Percentiles rank a stretch among this genome's conserved stretches.
Conservation (phyloP, 371 early-diverging fungal species). For the Mitosporidium daphniae region DNA sequence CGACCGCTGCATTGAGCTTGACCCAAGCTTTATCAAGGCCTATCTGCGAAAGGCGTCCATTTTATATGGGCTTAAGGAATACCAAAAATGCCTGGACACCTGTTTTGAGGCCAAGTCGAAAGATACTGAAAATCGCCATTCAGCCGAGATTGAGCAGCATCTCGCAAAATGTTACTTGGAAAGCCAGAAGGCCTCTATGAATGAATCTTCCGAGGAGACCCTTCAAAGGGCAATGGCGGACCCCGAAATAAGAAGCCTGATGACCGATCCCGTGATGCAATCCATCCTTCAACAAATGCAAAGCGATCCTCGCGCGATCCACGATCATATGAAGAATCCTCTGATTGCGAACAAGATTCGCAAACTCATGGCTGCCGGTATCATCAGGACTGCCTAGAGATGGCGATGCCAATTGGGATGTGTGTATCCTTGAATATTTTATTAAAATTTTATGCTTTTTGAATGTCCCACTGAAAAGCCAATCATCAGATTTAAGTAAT, state of each 20-base stretch:
- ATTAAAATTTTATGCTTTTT: too few relatives aligned
- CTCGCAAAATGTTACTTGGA: constrained; percentile 4
- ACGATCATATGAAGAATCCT: constrained; percentile 58
- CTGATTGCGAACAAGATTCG: constrained; percentile 59
- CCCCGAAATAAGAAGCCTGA: constrained; percentile 50
- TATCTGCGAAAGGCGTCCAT: constrained; percentile 83
- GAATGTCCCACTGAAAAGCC: too few relatives aligned
- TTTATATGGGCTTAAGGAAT: constrained; percentile 47
- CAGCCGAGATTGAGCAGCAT: constrained; percentile 36
- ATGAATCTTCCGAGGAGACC: constrained; percentile 30
- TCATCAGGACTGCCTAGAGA: too few relatives aligned
- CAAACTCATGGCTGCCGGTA: constrained; percentile 52
- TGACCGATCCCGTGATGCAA: constrained; percentile 74
- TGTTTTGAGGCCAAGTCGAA: constrained; percentile 22
- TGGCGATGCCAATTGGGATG: too few relatives aligned
- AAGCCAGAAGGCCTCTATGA: constrained; percentile 22
- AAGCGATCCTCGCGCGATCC: constrained; percentile 50
- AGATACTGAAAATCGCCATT: constrained; percentile 39
- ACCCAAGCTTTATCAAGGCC: constrained; percentile 58
- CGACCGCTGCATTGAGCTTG: constrained; percentile 39
- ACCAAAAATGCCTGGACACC: constrained; percentile 34
- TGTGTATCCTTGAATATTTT: too few relatives aligned
- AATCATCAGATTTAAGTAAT: too few relatives aligned
- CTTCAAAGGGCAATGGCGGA: constrained; percentile 40
- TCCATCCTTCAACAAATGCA: constrained; percentile 80